Percentiles rank a stretch among this genome's conserved stretches.
phyloP scores from a whole-genome alignment of 352 stramenopile species.

The Globisporangium carolinianum region DNA sequence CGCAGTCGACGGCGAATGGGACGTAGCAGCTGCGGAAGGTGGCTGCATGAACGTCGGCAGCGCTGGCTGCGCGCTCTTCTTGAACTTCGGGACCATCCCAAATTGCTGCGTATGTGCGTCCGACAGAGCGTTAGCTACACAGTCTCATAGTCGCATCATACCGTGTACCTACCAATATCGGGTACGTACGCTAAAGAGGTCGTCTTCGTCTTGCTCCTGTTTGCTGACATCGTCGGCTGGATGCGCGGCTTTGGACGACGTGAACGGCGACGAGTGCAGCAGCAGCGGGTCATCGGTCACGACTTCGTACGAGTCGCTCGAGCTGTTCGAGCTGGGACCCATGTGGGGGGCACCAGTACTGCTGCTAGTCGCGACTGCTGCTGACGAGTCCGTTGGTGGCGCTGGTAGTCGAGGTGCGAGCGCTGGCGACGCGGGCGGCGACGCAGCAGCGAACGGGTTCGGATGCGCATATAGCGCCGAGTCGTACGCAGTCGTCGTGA shows the following conservation, averaged over 20 bases:
- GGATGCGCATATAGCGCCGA: constrained; percentile 30
- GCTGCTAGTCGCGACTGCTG: background rate
- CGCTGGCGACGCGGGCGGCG: constrained; percentile 10
- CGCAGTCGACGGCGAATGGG: constrained; percentile 17
- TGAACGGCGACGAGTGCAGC: constrained; percentile 13
- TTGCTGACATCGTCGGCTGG: constrained; percentile 21
- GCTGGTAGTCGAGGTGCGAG: constrained; percentile 16
- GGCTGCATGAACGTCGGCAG: constrained; percentile 13
- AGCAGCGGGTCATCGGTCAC: constrained; percentile 30
- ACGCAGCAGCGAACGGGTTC: constrained; percentile 32
- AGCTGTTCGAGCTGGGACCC: constrained; percentile 54
- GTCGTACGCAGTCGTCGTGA: constrained; percentile 17
- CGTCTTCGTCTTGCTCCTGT: constrained; percentile 35
- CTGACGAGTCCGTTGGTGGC: constrained; percentile 3
- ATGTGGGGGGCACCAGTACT: constrained; percentile 4
- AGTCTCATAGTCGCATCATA: background rate
- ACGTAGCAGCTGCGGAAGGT: constrained; percentile 8
- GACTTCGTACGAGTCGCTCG: constrained; percentile 67
- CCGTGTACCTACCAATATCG: no score
- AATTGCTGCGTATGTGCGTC: constrained; percentile 50
- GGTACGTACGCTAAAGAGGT: constrained; percentile 75
- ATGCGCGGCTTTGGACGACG: constrained; percentile 10
- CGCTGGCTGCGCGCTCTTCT: constrained; percentile 43
- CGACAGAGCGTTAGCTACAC: background rate
- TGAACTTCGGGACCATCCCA: constrained; percentile 75